These are phyloP conservation scores for Astrothelium macrocarpum DNA, from an alignment of 495 filamentous ascomycete species.

Conservation along the genomic window DNA sequence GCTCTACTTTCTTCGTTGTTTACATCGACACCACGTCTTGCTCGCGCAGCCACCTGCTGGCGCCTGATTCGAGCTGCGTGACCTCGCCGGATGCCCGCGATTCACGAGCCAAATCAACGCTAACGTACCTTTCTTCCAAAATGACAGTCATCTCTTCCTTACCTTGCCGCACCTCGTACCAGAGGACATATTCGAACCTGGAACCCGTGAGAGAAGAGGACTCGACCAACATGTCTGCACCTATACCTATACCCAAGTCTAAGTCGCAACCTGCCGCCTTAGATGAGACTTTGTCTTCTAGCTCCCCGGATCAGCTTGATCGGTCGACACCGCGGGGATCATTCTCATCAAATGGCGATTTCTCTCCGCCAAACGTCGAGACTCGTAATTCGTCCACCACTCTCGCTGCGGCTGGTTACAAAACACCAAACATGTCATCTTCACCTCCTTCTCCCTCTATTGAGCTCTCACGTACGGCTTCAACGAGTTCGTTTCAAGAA, in stretches of 20 bases:
- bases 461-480: slow-evolving; percentile 57
- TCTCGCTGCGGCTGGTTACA: slow-evolving; percentile 2
- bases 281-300: background rate
- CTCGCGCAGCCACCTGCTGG: background rate
- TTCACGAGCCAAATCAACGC: background rate
- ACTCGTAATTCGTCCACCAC: background rate
- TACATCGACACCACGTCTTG: too few relatives aligned
- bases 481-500: slow-evolving; percentile 60
- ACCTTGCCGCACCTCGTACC: background rate
- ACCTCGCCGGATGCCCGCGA: background rate
- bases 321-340: background rate
- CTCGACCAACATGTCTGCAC: slow-evolving; percentile 3
- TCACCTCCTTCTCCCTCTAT: slow-evolving; percentile 37
- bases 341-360: background rate
- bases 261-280: slow-evolving; percentile 23
- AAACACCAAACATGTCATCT: slow-evolving; percentile 30
- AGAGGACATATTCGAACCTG: background rate
- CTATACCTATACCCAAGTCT: slow-evolving; percentile 16
- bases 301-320: background rate
- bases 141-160: slow-evolving; percentile 4
- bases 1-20: background rate
- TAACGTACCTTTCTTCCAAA: background rate
- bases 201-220: slow-evolving; percentile 2
- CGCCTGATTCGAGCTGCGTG: background rate
- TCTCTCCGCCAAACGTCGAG: slow-evolving; percentile 19